Percentiles rank a stretch among this genome's conserved stretches.
These are phyloP conservation scores for Neobulgaria alba DNA, from an alignment of 2,329 filamentous ascomycete species.

Conservation along the genomic window DNA sequence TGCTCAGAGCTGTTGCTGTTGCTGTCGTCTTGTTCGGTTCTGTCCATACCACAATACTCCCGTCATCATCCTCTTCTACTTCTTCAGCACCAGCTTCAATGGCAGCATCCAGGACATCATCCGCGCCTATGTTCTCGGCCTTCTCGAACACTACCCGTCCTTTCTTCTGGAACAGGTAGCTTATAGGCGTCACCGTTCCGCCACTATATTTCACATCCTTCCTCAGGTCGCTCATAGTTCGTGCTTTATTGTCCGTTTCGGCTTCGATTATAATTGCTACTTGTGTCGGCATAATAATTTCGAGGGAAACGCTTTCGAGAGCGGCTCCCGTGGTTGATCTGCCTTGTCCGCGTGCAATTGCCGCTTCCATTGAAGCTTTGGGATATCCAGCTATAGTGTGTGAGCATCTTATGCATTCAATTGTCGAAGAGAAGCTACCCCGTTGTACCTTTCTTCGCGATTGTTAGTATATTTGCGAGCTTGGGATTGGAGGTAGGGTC, in stretches of 20 bases:
- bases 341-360: conserved; percentile 83
- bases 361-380: conserved; percentile 74
- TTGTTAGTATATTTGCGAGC: conserved; percentile 61
- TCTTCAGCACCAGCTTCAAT: conserved; percentile 79
- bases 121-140: conserved; percentile 42
- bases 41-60: conserved; percentile 62
- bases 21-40: conserved; percentile 56
- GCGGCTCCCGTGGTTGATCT: conserved; percentile 63
- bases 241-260: conserved; percentile 72
- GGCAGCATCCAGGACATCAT: conserved; percentile 70
- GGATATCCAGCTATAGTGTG: conserved; percentile 57
- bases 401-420: conserved; percentile 15
- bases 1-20: conserved; percentile 55
- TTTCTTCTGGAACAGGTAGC: conserved; percentile 77
- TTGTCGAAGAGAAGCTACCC: conserved; percentile 19
- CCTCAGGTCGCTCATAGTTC: conserved; percentile 66
- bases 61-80: conserved; percentile 58
- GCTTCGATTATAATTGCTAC: conserved; percentile 76
- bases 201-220: conserved; percentile 61
- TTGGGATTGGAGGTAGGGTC: conserved; percentile 67
- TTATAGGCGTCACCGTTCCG: conserved; percentile 63
- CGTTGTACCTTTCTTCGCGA: conserved; percentile 64
- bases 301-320: conserved; percentile 70
- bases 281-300: conserved; percentile 69
- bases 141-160: conserved; percentile 65